Conservation (phyloP, 2,329 filamentous ascomycete species). For the Xylaria sp. region DNA sequence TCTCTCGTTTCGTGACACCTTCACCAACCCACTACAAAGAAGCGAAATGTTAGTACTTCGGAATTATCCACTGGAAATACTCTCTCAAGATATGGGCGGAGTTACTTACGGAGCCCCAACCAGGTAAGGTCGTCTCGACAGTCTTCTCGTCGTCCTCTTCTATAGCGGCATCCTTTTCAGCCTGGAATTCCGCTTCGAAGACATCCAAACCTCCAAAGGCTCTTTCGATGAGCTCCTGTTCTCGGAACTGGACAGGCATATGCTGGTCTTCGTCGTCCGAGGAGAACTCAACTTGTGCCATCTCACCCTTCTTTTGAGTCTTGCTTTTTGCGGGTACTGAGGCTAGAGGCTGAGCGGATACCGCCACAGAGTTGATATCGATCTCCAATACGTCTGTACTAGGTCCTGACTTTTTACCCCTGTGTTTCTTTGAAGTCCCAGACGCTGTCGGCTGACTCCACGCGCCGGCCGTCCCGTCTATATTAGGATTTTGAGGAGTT, state of each 20-base stretch:
- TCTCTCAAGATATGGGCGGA: slow-evolving; percentile 51
- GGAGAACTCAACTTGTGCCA: slow-evolving; percentile 52
- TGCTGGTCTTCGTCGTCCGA: slow-evolving; percentile 63
- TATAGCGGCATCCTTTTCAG: slow-evolving; percentile 76
- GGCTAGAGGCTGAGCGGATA: slow-evolving; percentile 40
- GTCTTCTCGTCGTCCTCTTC: slow-evolving; percentile 82
- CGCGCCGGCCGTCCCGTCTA: slow-evolving; percentile 45
- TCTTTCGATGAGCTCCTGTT: slow-evolving; percentile 77
- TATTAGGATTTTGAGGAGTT: slow-evolving; percentile 29
- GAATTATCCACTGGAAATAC: neutral
- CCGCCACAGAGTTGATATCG: slow-evolving; percentile 45
- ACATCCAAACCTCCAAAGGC: slow-evolving; percentile 93
- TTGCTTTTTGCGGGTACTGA: slow-evolving; percentile 42
- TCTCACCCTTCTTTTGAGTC: slow-evolving; percentile 47
- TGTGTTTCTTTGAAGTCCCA: slow-evolving; percentile 44
- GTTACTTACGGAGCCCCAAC: slow-evolving; percentile 76
- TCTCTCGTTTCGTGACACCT: slow-evolving; percentile 77
- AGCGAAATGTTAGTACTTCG: slow-evolving; percentile 19
- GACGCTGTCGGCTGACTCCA: slow-evolving; percentile 47
- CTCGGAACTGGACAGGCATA: slow-evolving; percentile 68
- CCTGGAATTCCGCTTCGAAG: slow-evolving; percentile 76
- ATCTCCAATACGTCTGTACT: slow-evolving; percentile 46
- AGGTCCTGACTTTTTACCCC: slow-evolving; percentile 42
- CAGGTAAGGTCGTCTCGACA: slow-evolving; percentile 85
- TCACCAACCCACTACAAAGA: slow-evolving; percentile 73